phyloP scores from a whole-genome alignment of 1,284 basidiomycete species.

The Chiua sp. region DNA sequence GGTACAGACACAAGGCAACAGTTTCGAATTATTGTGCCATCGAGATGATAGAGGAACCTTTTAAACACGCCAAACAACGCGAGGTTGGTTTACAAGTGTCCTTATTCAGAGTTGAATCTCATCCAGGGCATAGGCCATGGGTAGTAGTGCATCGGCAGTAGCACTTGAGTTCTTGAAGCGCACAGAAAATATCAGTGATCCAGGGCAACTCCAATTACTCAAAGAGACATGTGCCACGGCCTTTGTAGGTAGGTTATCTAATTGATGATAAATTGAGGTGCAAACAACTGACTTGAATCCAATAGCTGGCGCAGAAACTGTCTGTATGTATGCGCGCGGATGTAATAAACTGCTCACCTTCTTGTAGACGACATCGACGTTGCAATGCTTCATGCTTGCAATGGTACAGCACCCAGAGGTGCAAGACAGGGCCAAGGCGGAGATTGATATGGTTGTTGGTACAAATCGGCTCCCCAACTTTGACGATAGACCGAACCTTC shows the following conservation, averaged over 20 bases:
- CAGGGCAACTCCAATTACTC: slow-evolving; percentile 9
- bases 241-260: slow-evolving; percentile 27
- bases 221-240: slow-evolving; percentile 28
- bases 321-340: slow-evolving; percentile 3
- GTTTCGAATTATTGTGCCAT: slow-evolving; percentile 17
- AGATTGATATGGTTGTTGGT: not conserved
- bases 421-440: slow-evolving; percentile 47
- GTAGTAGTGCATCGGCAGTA: slow-evolving; percentile 14
- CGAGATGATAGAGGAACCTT: slow-evolving; percentile 25
- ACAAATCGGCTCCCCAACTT: not conserved
- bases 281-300: not conserved
- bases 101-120: not conserved
- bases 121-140: slow-evolving; percentile 15
- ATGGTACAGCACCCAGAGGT: slow-evolving; percentile 54
- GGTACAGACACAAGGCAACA: slow-evolving; percentile 18
- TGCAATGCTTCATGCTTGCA: slow-evolving; percentile 51
- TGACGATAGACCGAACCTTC: not conserved
- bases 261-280: not conserved
- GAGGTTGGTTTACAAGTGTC: slow-evolving; percentile 13
- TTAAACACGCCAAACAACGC: slow-evolving; percentile 21
- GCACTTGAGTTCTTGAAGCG: slow-evolving; percentile 20
- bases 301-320: slow-evolving; percentile 30
- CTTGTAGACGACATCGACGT: slow-evolving; percentile 47
- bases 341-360: not conserved
- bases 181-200: slow-evolving; percentile 1